Evolutionary conservation across 75 land plant genomes (phyloP), one percentile per base, ranked within the genome.

Genomic region (Selaginella moellendorffii): DNA sequence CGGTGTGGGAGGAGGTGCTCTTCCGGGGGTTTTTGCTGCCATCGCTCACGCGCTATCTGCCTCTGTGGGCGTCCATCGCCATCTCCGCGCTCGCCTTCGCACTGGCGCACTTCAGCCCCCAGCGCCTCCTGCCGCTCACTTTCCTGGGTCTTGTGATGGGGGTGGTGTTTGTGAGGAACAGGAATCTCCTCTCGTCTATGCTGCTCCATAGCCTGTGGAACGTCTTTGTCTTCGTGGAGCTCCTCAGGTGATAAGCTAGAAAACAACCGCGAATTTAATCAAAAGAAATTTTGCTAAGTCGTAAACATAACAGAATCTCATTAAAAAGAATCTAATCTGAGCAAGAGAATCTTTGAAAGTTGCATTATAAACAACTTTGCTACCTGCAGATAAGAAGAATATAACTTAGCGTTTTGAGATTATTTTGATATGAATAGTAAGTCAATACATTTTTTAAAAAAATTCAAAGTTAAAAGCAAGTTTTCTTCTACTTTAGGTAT

Each of bases 161-260:
- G 28, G 63, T 75, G 18, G 81, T 87, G 2, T 92, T 79, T 72
- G 78, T 83, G 30, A 71, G 89, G 21, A 82, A 92, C 5, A 76
- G 96, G 54, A 92, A 92, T 54, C 71, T 92, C 23, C 63, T 88
- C 54, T 82, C 97, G 24, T 81, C 96, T 0, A 88, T 92, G 79
- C 70, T 88, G 1, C 69, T 92, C 77, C 97, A 92, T 71, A 88
- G 97, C 77, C 74, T 92, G 63, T 92, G 97, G 97, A 92, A 92
- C 77, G 88, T 80, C 0, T 92, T 88, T 83, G 97, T 88, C 0
- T 92, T 92, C 71, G 64, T 92, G 59, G 96, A 83, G 72, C 71
- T 92, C 23, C 81, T 88, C 73, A 82, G 77, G 68, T 92, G 69
- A 81, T 67, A n/a, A n/a, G n/a, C n/a, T n/a, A n/a, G n/a, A n/a